Base-by-base conservation (phyloP, 148 eudicot genomes). In the Rhododendron molle region DNA sequence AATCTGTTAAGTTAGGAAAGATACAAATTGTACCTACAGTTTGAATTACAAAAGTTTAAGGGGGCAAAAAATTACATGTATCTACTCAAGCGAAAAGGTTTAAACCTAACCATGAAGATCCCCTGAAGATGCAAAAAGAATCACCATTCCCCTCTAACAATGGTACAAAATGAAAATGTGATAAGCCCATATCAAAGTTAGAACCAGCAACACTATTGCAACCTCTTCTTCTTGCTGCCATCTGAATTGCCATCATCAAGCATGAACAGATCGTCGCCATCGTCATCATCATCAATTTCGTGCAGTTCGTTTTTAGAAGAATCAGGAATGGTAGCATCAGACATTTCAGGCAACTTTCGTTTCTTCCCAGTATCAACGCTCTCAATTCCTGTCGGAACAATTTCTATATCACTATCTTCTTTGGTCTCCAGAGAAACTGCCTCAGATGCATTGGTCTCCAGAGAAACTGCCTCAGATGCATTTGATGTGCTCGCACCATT, bases 401-500 rank as follows among this genome's bases (percentile, higher is more conserved):
- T 88, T 83, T 88, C 90, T 50, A 86, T 43, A 3, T 89, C 90
- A 69, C 87, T 88, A 62, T 86, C 90, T 23, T 89, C 91, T 76
- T 87, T 89, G 23, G 88, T 71, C 71, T 88, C 93, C 10, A 76
- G 34, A 50, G 91, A 38, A 38, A 78, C 78, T 54, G 84, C 84
- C 81, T 88, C 86, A 79, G 91, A 78, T 47, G 85, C 84, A 60
- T 78, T 86, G 23, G 88, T 71, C 71, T 88, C 93, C 10, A 76
- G 34, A 50, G 91, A 38, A 38, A 78, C 78, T 54, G 84, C 84
- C 81, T 88, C 86, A 79, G 91, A 78, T 47, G 85, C 84, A 60
- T 78, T 86, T 49, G 93, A 88, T 58, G 93, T 90, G 90, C 90
- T 93, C 14, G 91, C 92, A 44, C 95, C 96, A 89, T 93, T 95